These are phyloP conservation scores for Phytophthora chlamydospora DNA, from an alignment of 352 stramenopile species.

Conservation along the genomic window DNA sequence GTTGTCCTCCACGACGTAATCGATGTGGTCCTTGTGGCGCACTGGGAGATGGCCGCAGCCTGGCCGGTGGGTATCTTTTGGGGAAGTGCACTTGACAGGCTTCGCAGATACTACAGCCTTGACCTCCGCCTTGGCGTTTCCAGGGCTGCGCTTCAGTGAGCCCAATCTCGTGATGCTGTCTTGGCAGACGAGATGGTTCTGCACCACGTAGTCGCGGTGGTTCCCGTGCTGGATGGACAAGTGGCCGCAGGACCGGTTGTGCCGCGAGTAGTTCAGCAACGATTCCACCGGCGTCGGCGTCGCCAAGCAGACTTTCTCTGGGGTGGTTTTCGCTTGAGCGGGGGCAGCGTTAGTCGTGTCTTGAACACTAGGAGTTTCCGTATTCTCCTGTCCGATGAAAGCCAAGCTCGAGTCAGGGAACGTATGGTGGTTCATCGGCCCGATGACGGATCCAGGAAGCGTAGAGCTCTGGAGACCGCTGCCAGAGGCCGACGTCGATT, in stretches of 20 bases:
- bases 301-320: slow-evolving; percentile 35
- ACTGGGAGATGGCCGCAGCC: slow-evolving; percentile 77
- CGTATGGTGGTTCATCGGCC: slow-evolving; percentile 9
- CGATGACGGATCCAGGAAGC: slow-evolving; percentile 1
- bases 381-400: slow-evolving; percentile 12
- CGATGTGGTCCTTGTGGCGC: slow-evolving; percentile 80
- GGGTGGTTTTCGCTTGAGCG: slow-evolving; percentile 23
- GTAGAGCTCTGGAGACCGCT: slow-evolving; percentile 7
- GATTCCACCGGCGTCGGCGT: slow-evolving; percentile 27
- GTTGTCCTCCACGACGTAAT: slow-evolving; percentile 86
- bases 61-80: slow-evolving; percentile 59
- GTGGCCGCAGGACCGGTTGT: slow-evolving; percentile 74
- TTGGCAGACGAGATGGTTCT: slow-evolving; percentile 84
- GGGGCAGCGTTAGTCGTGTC: slow-evolving; percentile 8
- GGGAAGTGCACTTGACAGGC: slow-evolving; percentile 29
- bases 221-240: slow-evolving; percentile 81
- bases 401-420: slow-evolving; percentile 18
- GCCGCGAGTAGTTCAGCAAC: slow-evolving; percentile 59
- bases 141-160: slow-evolving; percentile 23
- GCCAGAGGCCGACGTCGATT: neutral
- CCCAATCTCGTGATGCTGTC: slow-evolving; percentile 67
- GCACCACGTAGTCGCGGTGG: slow-evolving; percentile 83
- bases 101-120: neutral
- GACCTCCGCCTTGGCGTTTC: slow-evolving; percentile 15
- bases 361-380: neutral